These are phyloP conservation scores for Stropharia rugosoannulata DNA, from an alignment of 768 basidiomycete genomes.

Conservation along the genomic window DNA sequence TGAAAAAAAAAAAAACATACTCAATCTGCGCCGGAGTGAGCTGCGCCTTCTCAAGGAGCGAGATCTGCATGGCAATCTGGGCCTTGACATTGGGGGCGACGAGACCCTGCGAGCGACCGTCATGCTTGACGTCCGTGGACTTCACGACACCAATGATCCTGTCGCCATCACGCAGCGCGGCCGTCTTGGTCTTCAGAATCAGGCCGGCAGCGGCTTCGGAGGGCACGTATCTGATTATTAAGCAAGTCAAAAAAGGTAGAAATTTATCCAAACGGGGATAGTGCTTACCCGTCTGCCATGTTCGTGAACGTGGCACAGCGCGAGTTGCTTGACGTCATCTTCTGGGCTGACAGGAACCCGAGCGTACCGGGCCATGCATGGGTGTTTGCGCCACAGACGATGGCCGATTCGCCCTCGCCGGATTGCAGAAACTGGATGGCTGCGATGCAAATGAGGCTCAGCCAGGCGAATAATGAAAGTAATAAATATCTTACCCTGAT, in stretches of 20 bases:
- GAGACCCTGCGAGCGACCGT: constrained; percentile 34
- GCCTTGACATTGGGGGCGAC: constrained; percentile 32
- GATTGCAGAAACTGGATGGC: constrained; percentile 32
- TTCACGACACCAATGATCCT: constrained; percentile 29
- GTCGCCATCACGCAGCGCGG: constrained; percentile 33
- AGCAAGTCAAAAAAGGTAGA: background rate
- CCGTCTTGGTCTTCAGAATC: constrained; percentile 31
- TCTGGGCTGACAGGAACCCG: constrained; percentile 30
- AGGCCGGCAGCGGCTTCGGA: constrained; percentile 34
- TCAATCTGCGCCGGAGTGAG: constrained; percentile 30
- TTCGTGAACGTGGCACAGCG: constrained; percentile 34
- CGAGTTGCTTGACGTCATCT: constrained; percentile 31
- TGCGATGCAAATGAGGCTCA: constrained; percentile 1
- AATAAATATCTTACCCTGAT: constrained; percentile 24
- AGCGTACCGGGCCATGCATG: constrained; percentile 33
- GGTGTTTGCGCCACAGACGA: constrained; percentile 32
- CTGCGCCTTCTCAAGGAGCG: constrained; percentile 26
- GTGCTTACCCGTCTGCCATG: constrained; percentile 31
- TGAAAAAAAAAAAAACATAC: constrained; percentile 18
- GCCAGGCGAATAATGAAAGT: background rate
- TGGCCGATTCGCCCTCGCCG: constrained; percentile 32
- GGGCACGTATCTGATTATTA: constrained; percentile 28
- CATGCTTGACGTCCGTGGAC: constrained; percentile 30
- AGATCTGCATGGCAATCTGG: constrained; percentile 30
- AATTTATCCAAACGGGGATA: background rate